Conservation (phyloP, 176 grass and related monocot species). For the Hordeum marinum region DNA sequence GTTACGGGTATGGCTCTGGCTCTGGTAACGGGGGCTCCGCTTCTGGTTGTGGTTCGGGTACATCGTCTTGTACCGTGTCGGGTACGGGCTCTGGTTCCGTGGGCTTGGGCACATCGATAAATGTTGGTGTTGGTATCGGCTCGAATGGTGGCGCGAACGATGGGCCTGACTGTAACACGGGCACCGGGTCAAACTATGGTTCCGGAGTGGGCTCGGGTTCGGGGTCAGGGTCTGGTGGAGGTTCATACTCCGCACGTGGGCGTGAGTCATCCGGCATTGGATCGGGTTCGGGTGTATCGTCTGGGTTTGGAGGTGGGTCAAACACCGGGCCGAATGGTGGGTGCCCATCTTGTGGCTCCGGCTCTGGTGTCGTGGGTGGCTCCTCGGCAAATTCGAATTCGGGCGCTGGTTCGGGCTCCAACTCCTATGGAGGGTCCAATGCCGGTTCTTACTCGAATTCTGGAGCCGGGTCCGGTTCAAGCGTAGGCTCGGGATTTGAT, state of each 20-base stretch:
- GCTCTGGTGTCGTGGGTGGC: background rate
- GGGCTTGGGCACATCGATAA: constrained; percentile 21
- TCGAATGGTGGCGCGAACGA: constrained; percentile 16
- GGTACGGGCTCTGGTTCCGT: background rate
- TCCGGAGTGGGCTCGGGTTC: background rate
- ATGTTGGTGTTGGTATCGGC: background rate
- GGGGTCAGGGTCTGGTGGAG: background rate
- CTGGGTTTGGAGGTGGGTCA: background rate
- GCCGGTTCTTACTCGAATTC: constrained; percentile 10
- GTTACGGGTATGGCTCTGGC: constrained; percentile 32
- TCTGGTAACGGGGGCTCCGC: constrained; percentile 14
- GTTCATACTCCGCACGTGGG: background rate
- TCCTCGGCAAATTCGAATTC: background rate
- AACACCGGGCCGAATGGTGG: background rate
- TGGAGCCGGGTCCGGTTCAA: background rate
- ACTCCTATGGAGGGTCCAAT: background rate
- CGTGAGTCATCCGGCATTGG: background rate
- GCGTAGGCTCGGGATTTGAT: constrained; percentile 1
- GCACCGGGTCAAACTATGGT: background rate
- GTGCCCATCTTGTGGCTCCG: constrained; percentile 4
- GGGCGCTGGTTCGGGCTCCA: background rate
- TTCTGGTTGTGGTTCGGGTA: constrained; percentile 32
- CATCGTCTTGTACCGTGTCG: constrained; percentile 16
- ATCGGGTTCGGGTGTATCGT: background rate
- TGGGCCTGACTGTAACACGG: constrained; percentile 10